These are phyloP conservation scores for Nepenthes gracilis DNA, from an alignment of 148 eudicot genomes.

Conservation along the genomic window DNA sequence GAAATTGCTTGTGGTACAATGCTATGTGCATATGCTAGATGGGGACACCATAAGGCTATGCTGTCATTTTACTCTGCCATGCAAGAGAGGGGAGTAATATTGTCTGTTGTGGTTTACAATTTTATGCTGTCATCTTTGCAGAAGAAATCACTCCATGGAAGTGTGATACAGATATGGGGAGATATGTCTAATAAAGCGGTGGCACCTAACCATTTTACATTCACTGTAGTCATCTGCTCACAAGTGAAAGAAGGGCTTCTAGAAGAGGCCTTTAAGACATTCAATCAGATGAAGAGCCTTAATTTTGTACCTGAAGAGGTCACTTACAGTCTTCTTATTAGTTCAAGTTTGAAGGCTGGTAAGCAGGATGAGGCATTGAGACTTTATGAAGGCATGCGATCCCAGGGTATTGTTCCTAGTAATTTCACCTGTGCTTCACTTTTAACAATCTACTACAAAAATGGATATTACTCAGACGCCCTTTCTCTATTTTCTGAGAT, in stretches of 20 bases:
- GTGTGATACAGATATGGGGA: slow-evolving; percentile 48
- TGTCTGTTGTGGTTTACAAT: slow-evolving; percentile 66
- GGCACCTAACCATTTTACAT: slow-evolving; percentile 61
- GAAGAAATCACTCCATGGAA: slow-evolving; percentile 59
- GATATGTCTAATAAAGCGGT: slow-evolving; percentile 50
- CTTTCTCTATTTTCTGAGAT: slow-evolving; percentile 73
- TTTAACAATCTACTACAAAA: slow-evolving; percentile 50
- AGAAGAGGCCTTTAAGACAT: slow-evolving; percentile 50
- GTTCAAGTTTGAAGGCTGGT: slow-evolving; percentile 35
- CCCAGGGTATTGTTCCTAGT: slow-evolving; percentile 49
- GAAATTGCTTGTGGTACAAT: slow-evolving; percentile 96
- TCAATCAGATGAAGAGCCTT: slow-evolving; percentile 55
- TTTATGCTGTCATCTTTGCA: slow-evolving; percentile 91
- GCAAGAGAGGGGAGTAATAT: slow-evolving; percentile 55
- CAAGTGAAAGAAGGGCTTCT: slow-evolving; percentile 54
- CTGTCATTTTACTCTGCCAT: slow-evolving; percentile 77
- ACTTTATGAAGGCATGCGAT: slow-evolving; percentile 67
- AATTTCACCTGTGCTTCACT: slow-evolving; percentile 88
- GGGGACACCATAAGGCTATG: slow-evolving; percentile 93
- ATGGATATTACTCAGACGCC: slow-evolving; percentile 74
- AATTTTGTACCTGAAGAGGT: slow-evolving; percentile 79
- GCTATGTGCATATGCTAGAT: slow-evolving; percentile 88
- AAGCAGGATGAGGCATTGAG: slow-evolving; percentile 39
- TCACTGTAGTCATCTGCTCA: slow-evolving; percentile 66
- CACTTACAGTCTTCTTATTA: slow-evolving; percentile 66